Evolutionary conservation across 371 early-diverging fungal genomes (phyloP), one percentile per base, ranked within the genome.

Genomic region (Blakeslea trispora): DNA sequence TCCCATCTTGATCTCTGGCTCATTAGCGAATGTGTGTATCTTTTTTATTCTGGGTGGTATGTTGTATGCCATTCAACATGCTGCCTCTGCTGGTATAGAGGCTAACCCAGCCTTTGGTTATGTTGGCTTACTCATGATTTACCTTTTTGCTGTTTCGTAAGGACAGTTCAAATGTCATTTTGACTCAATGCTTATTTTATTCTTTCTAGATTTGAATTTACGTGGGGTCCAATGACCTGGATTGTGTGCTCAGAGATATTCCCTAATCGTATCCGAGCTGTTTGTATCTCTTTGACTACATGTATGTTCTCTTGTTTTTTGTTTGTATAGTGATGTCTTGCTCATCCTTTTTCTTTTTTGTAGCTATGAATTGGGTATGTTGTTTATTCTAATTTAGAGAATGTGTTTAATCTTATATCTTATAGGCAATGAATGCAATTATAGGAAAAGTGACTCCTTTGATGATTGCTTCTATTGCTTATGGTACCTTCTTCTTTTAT

Each of bases 181-280:
- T 7, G 2, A 17, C 22, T 22, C n/a, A n/a, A n/a, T n/a, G n/a
- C 28, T 28, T 28, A 28, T 7, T 28, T 28, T 31, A 31, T 5
- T 19, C n/a, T 5, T 32, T 5, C 22, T 39, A 57, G 52, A 56
- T 81, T 78, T 57, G 72, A 79, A 44, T 63, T 72, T 61, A 83
- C 91, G 24, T 93, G 92, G 93, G 93, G 92, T 5, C 95, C 94
- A 17, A 74, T 90, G 44, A 89, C 87, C 19, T 95, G 94, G 95
- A 87, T 90, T 59, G 89, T 90, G 64, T 91, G 91, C 43, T 80
- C 91, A 31, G 95, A 95, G 61, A 89, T 89, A 59, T 89, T 80
- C 69, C 88, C 91, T 14, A 74, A 79, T 53, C 79, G 83, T 43
- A 71, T 85, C 51, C 82, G 86, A 52, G 79, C 88, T 56, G 91